phyloP scores from a whole-genome alignment of 495 filamentous ascomycete genomes.

The Tuber umbilicatum region DNA sequence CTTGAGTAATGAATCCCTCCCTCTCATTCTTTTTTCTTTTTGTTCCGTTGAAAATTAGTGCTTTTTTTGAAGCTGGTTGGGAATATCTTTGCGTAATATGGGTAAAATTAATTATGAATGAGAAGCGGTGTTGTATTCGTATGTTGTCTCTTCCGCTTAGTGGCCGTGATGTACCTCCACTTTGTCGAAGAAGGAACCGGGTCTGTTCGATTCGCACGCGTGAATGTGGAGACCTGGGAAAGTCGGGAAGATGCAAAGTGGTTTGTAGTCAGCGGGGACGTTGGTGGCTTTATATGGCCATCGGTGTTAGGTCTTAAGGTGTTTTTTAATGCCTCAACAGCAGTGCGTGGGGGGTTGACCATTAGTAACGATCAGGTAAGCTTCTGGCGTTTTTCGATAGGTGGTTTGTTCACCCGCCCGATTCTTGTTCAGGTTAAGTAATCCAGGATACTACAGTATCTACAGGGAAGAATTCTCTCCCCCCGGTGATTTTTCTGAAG shows the following conservation, averaged over 20 bases:
- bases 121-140: background rate
- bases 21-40: slow-evolving; percentile 10
- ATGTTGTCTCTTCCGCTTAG: background rate
- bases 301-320: slow-evolving; percentile 3
- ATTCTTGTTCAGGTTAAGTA: background rate
- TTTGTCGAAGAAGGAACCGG: background rate
- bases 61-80: background rate
- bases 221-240: background rate
- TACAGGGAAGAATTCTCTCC: background rate
- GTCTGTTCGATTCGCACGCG: background rate
- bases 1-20: slow-evolving; percentile 15
- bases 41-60: background rate
- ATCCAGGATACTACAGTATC: background rate
- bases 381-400: background rate
- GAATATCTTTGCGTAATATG: background rate
- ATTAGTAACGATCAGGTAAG: background rate
- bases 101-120: slow-evolving; percentile 6
- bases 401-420: background rate
- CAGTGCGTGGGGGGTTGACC: background rate
- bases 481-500: background rate
- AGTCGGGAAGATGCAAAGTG: background rate
- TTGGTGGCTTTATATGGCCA: background rate
- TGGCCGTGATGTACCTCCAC: background rate
- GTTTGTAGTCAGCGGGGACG: background rate
- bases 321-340: background rate